Conservation (phyloP, 2,329 filamentous ascomycete species). For the Claviceps sorghi region DNA sequence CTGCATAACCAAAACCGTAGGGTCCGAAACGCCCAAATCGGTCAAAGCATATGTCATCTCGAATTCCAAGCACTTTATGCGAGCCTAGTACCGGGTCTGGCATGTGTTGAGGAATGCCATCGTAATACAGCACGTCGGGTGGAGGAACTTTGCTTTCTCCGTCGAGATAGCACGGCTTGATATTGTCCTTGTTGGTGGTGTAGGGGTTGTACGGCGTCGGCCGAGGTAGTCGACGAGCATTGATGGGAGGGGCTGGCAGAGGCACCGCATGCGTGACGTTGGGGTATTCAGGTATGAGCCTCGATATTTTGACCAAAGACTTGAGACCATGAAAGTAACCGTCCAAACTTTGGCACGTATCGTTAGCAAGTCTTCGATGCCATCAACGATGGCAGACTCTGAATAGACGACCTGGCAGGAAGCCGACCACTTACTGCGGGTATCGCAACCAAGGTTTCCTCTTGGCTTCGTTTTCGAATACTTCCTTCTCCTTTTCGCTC, state of each 20-base stretch:
- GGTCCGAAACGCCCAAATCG: slow-evolving; percentile 71
- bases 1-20: slow-evolving; percentile 73
- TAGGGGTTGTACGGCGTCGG: slow-evolving; percentile 53
- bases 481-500: slow-evolving; percentile 16
- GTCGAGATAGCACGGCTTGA: slow-evolving; percentile 51
- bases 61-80: slow-evolving; percentile 56
- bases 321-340: slow-evolving; percentile 69
- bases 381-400: not conserved
- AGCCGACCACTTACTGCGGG: slow-evolving; percentile 17
- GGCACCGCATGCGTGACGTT: slow-evolving; percentile 19
- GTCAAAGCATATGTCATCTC: slow-evolving; percentile 74
- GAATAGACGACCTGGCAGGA: not conserved
- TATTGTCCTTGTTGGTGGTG: slow-evolving; percentile 36
- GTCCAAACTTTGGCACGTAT: slow-evolving; percentile 46
- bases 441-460: slow-evolving; percentile 27
- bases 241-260: slow-evolving; percentile 20
- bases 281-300: slow-evolving; percentile 65
- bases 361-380: not conserved
- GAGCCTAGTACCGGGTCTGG: slow-evolving; percentile 67
- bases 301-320: slow-evolving; percentile 45
- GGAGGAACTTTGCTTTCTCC: slow-evolving; percentile 38
- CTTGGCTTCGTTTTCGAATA: slow-evolving; percentile 16
- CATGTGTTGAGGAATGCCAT: slow-evolving; percentile 59
- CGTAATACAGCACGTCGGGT: slow-evolving; percentile 53
- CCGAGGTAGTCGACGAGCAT: slow-evolving; percentile 23